phyloP scores from a whole-genome alignment of 768 basidiomycete genomes.

The Leccinum longicurvipes region DNA sequence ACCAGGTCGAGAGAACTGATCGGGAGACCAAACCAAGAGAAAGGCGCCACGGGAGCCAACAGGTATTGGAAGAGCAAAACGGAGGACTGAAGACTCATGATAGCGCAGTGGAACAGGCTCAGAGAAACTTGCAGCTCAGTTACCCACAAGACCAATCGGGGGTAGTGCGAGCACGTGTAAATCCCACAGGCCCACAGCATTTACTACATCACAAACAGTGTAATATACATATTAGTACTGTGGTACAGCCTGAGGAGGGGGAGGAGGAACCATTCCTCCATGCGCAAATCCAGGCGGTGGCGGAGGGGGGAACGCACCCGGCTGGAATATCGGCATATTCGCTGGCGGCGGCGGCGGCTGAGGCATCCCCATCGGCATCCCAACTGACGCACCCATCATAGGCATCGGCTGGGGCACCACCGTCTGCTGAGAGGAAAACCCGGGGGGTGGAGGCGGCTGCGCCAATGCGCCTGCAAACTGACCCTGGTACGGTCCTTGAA shows the following conservation, averaged over 20 bases:
- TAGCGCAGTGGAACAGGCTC: neutral
- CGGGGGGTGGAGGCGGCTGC: constrained; percentile 52
- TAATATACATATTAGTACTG: constrained; percentile 24
- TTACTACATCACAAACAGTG: neutral
- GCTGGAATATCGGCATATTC: constrained; percentile 46
- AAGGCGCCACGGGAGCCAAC: constrained; percentile 59
- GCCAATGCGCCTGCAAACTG: constrained; percentile 90
- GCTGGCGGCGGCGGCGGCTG: constrained; percentile 32
- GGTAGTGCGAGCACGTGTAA: neutral
- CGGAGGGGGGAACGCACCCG: constrained; percentile 49
- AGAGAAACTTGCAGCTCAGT: neutral
- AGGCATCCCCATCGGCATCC: constrained; percentile 28
- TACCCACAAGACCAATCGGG: constrained; percentile 4
- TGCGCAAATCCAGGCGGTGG: constrained; percentile 63
- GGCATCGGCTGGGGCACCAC: constrained; percentile 19
- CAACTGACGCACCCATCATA: constrained; percentile 34
- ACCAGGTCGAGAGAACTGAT: constrained; percentile 65
- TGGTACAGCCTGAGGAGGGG: constrained; percentile 41
- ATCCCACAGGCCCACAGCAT: neutral
- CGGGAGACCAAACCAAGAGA: constrained; percentile 60
- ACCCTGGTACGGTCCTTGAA: constrained; percentile 79
- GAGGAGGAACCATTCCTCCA: constrained; percentile 42
- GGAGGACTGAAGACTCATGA: constrained; percentile 39
- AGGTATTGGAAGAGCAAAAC: constrained; percentile 50
- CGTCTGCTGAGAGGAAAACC: constrained; percentile 40